Percentiles rank a stretch among this genome's conserved stretches.
These are phyloP conservation scores for Pythium rhizo-oryzae DNA, from an alignment of 352 stramenopile genomes.

Conservation along the genomic window DNA sequence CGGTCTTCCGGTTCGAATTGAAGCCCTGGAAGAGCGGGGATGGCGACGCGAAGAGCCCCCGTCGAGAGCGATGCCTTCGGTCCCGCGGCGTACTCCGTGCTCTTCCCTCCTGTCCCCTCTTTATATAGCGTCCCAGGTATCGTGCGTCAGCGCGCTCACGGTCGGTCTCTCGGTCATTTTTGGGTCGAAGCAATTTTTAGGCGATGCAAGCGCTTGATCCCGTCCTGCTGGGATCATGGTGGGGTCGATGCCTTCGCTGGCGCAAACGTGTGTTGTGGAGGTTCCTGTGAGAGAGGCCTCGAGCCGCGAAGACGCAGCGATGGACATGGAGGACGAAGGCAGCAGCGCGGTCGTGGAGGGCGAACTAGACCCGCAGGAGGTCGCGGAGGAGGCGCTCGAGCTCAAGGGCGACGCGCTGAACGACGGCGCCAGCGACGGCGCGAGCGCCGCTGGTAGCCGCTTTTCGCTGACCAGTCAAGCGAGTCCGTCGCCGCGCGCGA, in stretches of 20 bases:
- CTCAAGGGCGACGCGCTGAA: slow-evolving; percentile 26
- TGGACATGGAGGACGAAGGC: background rate
- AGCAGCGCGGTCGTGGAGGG: background rate
- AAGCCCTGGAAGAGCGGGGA: background rate
- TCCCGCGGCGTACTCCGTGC: no score
- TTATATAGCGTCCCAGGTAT: background rate
- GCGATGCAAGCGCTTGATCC: background rate
- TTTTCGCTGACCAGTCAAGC: slow-evolving; percentile 17
- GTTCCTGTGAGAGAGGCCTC: background rate
- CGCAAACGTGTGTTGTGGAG: background rate
- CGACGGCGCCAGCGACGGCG: slow-evolving; percentile 5
- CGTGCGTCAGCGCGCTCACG: background rate
- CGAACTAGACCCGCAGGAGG: background rate
- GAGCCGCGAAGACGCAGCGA: background rate
- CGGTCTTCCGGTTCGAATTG: background rate
- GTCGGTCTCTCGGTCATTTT: background rate
- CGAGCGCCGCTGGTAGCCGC: slow-evolving; percentile 1
- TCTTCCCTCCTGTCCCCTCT: background rate
- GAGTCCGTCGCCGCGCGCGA: slow-evolving; percentile 24
- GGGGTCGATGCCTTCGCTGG: no score
- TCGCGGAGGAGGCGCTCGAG: background rate
- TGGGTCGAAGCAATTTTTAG: slow-evolving; percentile 14
- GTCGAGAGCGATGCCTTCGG: no score
- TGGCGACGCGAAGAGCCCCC: no score
- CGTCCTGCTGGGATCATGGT: background rate